Evolutionary conservation across 176 grass and related monocot species (phyloP).

Genomic region (Raddia distichophylla): DNA sequence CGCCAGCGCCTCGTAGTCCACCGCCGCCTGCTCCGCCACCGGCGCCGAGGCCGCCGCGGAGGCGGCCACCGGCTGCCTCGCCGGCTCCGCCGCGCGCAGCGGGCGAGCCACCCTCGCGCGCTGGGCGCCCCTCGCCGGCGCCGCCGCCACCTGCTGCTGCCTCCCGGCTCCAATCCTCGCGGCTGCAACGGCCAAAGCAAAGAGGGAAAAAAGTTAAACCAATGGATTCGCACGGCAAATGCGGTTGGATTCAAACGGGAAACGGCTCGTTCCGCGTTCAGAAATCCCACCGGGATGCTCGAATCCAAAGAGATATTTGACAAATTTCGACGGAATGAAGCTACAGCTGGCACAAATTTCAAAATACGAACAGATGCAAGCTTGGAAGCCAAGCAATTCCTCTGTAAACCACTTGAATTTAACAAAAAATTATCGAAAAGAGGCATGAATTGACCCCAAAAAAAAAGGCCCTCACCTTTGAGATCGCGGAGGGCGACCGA

Average conservation of each 20-base stretch:
- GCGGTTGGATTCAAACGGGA: not conserved
- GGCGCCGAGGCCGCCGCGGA: constrained; percentile 39
- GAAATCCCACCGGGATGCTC: not conserved
- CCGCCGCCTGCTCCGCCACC: constrained; percentile 39
- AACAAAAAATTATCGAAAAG: not conserved
- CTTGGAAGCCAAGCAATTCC: not conserved
- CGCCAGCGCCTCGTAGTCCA: constrained; percentile 73
- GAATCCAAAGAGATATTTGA: not conserved
- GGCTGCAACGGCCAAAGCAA: constrained; percentile 39
- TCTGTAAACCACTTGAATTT: not conserved
- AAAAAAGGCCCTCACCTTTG: constrained; percentile 50
- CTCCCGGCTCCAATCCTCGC: constrained; percentile 46
- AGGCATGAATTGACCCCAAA: not conserved
- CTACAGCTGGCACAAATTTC: not conserved
- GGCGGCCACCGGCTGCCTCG: constrained; percentile 55
- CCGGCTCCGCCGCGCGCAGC: constrained; percentile 59
- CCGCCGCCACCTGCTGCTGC: constrained; percentile 55
- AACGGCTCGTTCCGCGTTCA: not conserved
- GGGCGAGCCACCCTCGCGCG: constrained; percentile 56
- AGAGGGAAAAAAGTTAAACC: not conserved
- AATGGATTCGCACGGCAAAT: not conserved
- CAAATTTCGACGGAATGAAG: not conserved
- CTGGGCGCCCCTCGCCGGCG: constrained; percentile 30
- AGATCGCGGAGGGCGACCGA: constrained; percentile 55
- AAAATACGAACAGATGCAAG: not conserved